Base-by-base conservation (phyloP, 495 filamentous ascomycete genomes). In the Eremomyces bilateralis region DNA sequence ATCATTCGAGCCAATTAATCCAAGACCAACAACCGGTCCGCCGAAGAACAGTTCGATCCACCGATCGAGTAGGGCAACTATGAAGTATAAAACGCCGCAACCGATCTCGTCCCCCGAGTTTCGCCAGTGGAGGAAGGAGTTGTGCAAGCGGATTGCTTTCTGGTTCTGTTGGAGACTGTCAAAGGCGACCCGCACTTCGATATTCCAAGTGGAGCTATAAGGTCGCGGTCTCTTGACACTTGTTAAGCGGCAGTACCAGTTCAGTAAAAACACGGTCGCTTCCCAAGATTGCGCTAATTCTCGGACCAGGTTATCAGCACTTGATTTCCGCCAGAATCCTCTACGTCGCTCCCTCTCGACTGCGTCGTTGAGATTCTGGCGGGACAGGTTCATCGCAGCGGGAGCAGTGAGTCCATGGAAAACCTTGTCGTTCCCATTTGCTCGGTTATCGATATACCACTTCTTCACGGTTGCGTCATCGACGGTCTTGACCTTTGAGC, bases 121-220 rank as follows among this genome's bases (percentile, higher is more conserved):
- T 4, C 68, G 65, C 66, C 66, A 73, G 39, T 69, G 66, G 22
- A 71, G 58, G 45, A 73, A 73, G 3, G 65, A 59, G 43, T 64
- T 71, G 51, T 73, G 68, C n/a, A 70, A 48, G 17, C 59, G 53
- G 3, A 73, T 57, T 6, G 67, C 68, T 44, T 67, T 69, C 40
- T 71, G 66, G 13, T 60, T 57, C 35, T 59, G 59, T 21, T 54
- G 55, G 33, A 71, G 49, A 20, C 53, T 63, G 42, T 71, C 64
- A 18, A 67, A 41, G 11, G 57, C 68, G 1, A 67, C 67, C 43
- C 67, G 66, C 0, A 58, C 57, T 43, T 64, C 61, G 11, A 69
- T 60, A 33, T 71, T 73, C 67, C 68, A 73, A 4, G 61, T 62
- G n/a, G 66, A 64, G 45, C 63, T 70, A 49, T 64, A 73, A 0